Percentiles rank a stretch among this genome's conserved stretches.
phyloP scores from a whole-genome alignment of 2,329 filamentous ascomycete genomes.

The Aspergillus sp. region DNA sequence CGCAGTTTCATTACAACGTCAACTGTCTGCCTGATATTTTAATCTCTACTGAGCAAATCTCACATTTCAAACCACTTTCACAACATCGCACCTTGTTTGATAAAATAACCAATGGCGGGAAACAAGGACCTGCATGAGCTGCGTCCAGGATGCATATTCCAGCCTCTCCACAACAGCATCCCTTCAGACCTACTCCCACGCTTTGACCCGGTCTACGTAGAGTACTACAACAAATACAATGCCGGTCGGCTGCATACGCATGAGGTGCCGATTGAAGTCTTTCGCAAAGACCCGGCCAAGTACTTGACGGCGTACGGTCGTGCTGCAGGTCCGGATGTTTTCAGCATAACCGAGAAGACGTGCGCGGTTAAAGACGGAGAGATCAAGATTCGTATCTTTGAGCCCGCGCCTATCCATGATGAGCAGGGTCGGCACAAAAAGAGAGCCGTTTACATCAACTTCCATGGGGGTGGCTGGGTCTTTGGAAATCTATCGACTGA shows the following conservation, averaged over 20 bases:
- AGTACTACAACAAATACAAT: conserved; percentile 45
- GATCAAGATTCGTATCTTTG: conserved; percentile 43
- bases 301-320: conserved; percentile 42
- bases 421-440: conserved; percentile 26
- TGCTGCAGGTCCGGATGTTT: conserved; percentile 35
- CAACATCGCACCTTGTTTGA: background rate
- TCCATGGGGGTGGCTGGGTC: conserved; percentile 45
- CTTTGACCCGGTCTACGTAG: conserved; percentile 43
- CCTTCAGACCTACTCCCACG: conserved; percentile 35
- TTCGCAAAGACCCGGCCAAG: conserved; percentile 39
- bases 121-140: conserved; percentile 27
- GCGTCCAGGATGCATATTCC: conserved; percentile 22
- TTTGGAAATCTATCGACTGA: conserved; percentile 41
- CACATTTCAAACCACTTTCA: background rate
- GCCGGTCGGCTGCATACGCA: conserved; percentile 43
- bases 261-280: conserved; percentile 42
- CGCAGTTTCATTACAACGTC: background rate
- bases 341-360: conserved; percentile 41
- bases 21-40: background rate
- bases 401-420: conserved; percentile 29
- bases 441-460: conserved; percentile 44
- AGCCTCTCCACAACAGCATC: conserved; percentile 45
- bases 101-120: conserved; percentile 11
- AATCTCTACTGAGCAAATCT: background rate
- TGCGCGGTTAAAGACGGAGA: conserved; percentile 41